Conservation (phyloP, 768 basidiomycete genomes). For the Pleurotus cornucopiae region DNA sequence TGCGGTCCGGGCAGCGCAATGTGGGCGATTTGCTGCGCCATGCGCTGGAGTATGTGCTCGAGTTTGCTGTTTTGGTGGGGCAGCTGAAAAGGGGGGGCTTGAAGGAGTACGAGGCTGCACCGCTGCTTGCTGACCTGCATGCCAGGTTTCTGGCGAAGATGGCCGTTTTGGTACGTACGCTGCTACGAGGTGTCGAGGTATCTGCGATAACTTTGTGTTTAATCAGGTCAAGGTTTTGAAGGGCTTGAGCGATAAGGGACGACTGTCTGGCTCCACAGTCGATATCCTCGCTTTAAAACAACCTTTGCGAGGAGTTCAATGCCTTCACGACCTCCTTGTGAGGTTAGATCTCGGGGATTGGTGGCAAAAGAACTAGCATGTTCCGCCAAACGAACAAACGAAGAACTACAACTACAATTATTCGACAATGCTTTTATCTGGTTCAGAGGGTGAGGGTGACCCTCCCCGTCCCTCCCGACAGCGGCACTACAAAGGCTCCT, state of each 20-base stretch:
- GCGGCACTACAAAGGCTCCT: conserved; percentile 43
- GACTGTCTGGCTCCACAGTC: conserved; percentile 11
- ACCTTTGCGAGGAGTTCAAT: conserved; percentile 48
- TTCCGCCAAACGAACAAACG: not conserved
- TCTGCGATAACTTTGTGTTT: too few relatives aligned
- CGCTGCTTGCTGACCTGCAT: conserved; percentile 50
- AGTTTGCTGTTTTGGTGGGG: conserved; percentile 62
- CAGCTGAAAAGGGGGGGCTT: conserved; percentile 50
- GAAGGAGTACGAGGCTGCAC: conserved; percentile 64
- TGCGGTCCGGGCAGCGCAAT: conserved; percentile 63
- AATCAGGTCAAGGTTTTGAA: conserved; percentile 52
- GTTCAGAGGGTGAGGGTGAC: conserved; percentile 23
- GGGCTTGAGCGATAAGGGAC: conserved; percentile 49
- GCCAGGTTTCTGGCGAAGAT: conserved; percentile 51
- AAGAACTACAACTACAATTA: not conserved
- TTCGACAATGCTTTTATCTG: not conserved
- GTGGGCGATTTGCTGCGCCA: conserved; percentile 63
- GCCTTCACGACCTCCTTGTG: conserved; percentile 50
- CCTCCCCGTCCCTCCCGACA: conserved; percentile 32
- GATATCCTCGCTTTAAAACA: conserved; percentile 12
- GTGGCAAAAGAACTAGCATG: conserved; percentile 35
- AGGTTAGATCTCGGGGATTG: conserved; percentile 53
- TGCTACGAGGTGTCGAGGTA: too few relatives aligned
- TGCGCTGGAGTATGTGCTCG: conserved; percentile 60
- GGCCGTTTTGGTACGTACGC: conserved; percentile 47